These are phyloP conservation scores for Coemansia interrupta DNA, from an alignment of 192 early-diverging fungal genomes.

Conservation along the genomic window DNA sequence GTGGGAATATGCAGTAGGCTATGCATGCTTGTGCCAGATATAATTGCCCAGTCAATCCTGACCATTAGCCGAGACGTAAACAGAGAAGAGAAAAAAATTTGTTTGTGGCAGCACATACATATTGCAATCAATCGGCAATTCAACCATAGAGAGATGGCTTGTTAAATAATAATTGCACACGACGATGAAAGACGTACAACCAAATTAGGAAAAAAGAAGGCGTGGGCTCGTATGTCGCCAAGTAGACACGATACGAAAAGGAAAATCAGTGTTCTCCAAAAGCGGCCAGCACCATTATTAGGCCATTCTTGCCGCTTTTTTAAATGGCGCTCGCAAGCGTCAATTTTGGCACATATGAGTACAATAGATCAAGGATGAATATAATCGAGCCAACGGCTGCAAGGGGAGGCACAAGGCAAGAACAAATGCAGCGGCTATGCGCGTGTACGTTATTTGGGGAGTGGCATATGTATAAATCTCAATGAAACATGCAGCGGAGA, in stretches of 20 bases:
- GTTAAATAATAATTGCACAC: no score
- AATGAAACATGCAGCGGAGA: not conserved
- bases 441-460: constrained; percentile 1
- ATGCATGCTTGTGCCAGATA: no score
- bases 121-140: no score
- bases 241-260: no score
- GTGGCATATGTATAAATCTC: not conserved
- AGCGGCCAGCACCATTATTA: not conserved
- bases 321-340: not conserved
- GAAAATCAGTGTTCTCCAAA: not conserved
- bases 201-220: constrained; percentile 1
- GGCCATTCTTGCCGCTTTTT: not conserved
- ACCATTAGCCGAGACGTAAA: no score
- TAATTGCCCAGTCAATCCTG: no score
- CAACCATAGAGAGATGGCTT: no score
- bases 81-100: no score
- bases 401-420: not conserved
- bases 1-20: no score
- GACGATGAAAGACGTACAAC: not conserved
- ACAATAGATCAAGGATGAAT: constrained; percentile 1
- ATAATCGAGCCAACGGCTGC: not conserved
- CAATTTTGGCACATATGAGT: constrained; percentile 10
- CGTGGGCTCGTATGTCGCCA: not conserved
- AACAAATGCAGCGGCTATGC: not conserved
- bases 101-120: no score